Base-by-base conservation (phyloP, 2,329 filamentous ascomycete species). In the Incumbomyces lentus region DNA sequence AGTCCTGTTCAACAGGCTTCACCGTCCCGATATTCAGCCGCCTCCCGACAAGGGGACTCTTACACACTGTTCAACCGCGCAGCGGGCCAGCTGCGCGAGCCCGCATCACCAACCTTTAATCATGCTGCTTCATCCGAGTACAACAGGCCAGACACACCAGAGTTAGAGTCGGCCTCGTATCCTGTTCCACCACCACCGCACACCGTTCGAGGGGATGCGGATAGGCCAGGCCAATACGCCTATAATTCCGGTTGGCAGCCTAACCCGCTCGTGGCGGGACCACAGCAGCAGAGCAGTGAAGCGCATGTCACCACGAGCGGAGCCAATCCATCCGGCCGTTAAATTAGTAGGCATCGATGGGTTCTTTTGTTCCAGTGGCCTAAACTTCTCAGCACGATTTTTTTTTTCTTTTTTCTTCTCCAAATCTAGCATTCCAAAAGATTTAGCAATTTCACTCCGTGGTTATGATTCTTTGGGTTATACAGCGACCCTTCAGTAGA, bases 281-380 rank as follows among this genome's bases (percentile, higher is more conserved):
- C 44, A 38, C 56, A 54, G 39, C 55, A 52, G 39, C 55, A 52
- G n/a, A 49, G 48, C 13, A 44, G 49, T n/a, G 40, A 45, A n/a
- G 49, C 53, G 18, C 45, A 52, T 50, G 29, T 38, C 8, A 52
- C 51, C 6, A 55, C 53, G 50, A 50, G 53, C 45, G 51, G 50
- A 14, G 52, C 39, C 12, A 35, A 40, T 40, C 47, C 49, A 26
- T 26, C 22, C 22, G 22, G 8, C 22, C 8, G 8, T 26, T 26
- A 8, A 26, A 5, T 26, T 26, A 8, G 22, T 8, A 26, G 8
- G 8, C 22, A 8, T 26, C 4, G 22, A 26, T 26, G 22, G 22
- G 22, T 26, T 26, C 22, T 26, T 26, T 8, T n/a, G n/a, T n/a
- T n/a, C n/a, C n/a, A n/a, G n/a, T n/a, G n/a, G n/a, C n/a, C n/a